phyloP scores from a whole-genome alignment of 306 rosid genomes.

The Prunus kanzakura region DNA sequence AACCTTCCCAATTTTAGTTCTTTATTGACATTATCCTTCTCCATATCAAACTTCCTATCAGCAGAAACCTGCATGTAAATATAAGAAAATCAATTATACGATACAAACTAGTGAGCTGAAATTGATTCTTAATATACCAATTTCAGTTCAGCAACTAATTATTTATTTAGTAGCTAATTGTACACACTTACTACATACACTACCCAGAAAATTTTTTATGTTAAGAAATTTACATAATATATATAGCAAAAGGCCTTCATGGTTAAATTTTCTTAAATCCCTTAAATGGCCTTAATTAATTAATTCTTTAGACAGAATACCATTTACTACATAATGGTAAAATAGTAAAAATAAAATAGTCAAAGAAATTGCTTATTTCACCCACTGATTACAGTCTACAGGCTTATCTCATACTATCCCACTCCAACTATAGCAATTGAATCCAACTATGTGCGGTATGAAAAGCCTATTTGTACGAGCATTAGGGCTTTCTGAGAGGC shows the following conservation, averaged over 20 bases:
- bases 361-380: too few relatives aligned
- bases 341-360: too few relatives aligned
- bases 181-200: neutral
- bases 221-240: neutral
- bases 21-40: conserved; percentile 51
- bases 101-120: neutral
- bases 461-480: too few relatives aligned
- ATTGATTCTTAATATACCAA: neutral
- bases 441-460: too few relatives aligned
- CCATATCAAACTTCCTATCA: conserved; percentile 62
- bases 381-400: too few relatives aligned
- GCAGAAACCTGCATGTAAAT: conserved; percentile 51
- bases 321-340: too few relatives aligned
- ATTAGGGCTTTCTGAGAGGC: too few relatives aligned
- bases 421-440: too few relatives aligned
- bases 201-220: neutral
- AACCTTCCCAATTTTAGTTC: conserved; percentile 48
- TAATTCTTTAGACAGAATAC: neutral
- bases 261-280: neutral
- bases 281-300: neutral
- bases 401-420: too few relatives aligned
- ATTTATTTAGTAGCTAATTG: neutral
- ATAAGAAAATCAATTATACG: conserved; percentile 2
- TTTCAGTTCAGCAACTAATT: neutral
- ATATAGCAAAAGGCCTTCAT: neutral